Evolutionary conservation across 176 grass and related monocot species (phyloP).

Genomic region (Oropetium thomaeum): DNA sequence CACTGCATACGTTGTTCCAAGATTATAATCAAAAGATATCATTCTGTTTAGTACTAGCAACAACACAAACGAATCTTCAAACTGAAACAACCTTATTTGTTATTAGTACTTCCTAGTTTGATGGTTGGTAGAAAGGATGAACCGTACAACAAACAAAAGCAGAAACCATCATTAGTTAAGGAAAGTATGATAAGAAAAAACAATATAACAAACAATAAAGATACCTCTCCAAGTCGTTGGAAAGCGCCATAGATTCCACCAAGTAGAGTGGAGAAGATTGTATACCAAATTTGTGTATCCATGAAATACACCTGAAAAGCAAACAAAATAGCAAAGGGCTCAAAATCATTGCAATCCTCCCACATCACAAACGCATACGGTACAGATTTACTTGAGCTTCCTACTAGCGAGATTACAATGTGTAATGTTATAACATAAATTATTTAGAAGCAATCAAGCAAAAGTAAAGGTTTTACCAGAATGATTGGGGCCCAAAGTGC

Average conservation of each 20-base stretch:
- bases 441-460: slow-evolving; percentile 21
- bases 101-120: background rate
- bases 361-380: slow-evolving; percentile 1
- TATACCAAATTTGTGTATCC: slow-evolving; percentile 99
- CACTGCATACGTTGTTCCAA: background rate
- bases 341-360: slow-evolving; percentile 16
- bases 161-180: background rate
- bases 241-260: slow-evolving; percentile 93
- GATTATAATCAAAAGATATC: background rate
- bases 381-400: slow-evolving; percentile 11
- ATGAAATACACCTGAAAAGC: slow-evolving; percentile 89
- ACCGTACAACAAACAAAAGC: background rate
- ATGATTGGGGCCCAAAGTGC: slow-evolving; percentile 89
- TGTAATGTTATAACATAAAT: slow-evolving; percentile 14
- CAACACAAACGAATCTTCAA: background rate
- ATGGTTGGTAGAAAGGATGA: slow-evolving; percentile 6
- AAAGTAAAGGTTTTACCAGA: slow-evolving; percentile 55
- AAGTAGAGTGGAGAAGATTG: slow-evolving; percentile 90
- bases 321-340: slow-evolving; percentile 38
- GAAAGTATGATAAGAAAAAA: background rate
- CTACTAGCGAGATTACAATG: background rate
- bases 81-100: background rate
- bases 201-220: slow-evolving; percentile 8
- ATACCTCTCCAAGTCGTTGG: slow-evolving; percentile 92
- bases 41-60: background rate